phyloP scores from a whole-genome alignment of 2,329 filamentous ascomycete genomes.

The Paracamarosporium sp. region DNA sequence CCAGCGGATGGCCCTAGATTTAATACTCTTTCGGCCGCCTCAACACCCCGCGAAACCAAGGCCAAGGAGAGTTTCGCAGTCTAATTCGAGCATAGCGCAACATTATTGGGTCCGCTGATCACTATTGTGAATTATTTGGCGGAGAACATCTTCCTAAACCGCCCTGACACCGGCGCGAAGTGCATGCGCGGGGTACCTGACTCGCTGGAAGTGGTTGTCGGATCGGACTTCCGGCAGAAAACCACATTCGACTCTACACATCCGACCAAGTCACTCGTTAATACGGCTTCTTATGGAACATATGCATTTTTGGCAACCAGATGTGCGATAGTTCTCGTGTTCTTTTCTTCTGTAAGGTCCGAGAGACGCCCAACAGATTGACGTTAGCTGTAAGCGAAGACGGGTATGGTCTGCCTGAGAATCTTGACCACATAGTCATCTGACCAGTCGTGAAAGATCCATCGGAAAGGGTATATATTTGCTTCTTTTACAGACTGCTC shows the following conservation, averaged over 20 bases:
- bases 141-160: slow-evolving; percentile 37
- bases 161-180: slow-evolving; percentile 14
- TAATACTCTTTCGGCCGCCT: slow-evolving; percentile 13
- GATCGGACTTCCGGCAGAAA: slow-evolving; percentile 3
- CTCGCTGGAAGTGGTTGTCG: slow-evolving; percentile 18
- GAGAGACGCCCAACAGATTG: no score
- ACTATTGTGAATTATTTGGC: slow-evolving; percentile 10
- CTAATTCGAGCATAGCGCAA: not conserved
- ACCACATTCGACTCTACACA: slow-evolving; percentile 10
- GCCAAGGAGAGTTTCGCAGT: not conserved
- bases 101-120: not conserved
- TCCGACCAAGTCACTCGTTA: no score
- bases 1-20: slow-evolving; percentile 10
- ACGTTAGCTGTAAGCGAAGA: no score
- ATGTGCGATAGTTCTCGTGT: no score
- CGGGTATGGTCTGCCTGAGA: no score
- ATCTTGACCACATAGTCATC: no score
- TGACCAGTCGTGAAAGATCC: no score
- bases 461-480: no score
- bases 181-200: slow-evolving; percentile 29
- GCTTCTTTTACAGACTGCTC: no score
- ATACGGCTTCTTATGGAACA: no score
- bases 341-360: no score
- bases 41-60: slow-evolving; percentile 3
- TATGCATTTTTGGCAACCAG: no score